Percentiles rank a stretch among this genome's conserved stretches.
phyloP scores from a whole-genome alignment of 306 rosid species.

The apple (Malus domestica) region DNA sequence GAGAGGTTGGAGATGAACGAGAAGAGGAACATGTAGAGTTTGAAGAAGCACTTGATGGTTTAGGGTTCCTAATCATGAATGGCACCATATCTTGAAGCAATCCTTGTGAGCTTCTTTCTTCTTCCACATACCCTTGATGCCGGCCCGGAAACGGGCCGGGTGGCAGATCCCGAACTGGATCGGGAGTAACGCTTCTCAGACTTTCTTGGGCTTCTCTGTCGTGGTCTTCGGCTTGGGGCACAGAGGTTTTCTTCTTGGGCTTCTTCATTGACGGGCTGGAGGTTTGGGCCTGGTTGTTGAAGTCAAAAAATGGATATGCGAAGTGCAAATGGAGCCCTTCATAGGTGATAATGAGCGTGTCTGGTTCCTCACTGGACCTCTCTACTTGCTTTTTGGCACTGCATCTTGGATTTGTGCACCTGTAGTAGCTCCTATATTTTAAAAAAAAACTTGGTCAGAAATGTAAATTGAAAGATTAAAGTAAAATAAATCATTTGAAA shows the following conservation, averaged over 20 bases:
- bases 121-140: slow-evolving; percentile 17
- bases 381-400: slow-evolving; percentile 93
- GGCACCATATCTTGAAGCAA: slow-evolving; percentile 92
- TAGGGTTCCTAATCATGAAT: slow-evolving; percentile 56
- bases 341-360: slow-evolving; percentile 70
- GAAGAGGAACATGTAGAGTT: slow-evolving; percentile 33
- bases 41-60: slow-evolving; percentile 29
- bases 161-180: not conserved
- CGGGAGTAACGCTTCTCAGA: not conserved
- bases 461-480: not conserved
- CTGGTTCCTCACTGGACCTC: slow-evolving; percentile 69
- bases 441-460: not conserved
- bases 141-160: not conserved
- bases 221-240: not conserved
- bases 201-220: slow-evolving; percentile 24
- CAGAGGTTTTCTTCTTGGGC: slow-evolving; percentile 31
- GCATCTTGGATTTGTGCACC: slow-evolving; percentile 86
- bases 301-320: slow-evolving; percentile 57
- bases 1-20: slow-evolving; percentile 38
- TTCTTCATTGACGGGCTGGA: slow-evolving; percentile 39
- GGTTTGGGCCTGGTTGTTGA: slow-evolving; percentile 32
- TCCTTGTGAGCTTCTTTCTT: slow-evolving; percentile 49
- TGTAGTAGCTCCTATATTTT: slow-evolving; percentile 71
- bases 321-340: slow-evolving; percentile 92
- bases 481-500: not conserved